A percentile compares a stretch with the other conserved stretches of the same genome.
phyloP scores from a whole-genome alignment of 2,329 filamentous ascomycete genomes.

The Nemania serpens region DNA sequence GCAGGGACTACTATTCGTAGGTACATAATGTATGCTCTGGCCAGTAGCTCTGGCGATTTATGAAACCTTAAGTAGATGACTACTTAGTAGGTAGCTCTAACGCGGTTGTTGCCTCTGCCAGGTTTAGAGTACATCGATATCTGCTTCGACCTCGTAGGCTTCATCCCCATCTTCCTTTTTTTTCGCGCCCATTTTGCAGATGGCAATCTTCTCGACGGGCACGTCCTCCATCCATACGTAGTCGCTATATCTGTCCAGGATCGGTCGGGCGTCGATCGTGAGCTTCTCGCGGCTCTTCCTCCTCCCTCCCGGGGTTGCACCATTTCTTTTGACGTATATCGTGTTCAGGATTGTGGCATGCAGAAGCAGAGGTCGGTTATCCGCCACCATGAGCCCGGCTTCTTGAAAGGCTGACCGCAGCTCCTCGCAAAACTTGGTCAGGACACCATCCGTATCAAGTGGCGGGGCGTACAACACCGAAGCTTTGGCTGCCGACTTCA shows the following conservation, averaged over 20 bases:
- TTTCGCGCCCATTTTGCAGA: slow-evolving; percentile 89
- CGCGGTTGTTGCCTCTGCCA: not conserved
- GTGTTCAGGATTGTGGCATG: slow-evolving; percentile 90
- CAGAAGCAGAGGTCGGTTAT: slow-evolving; percentile 68
- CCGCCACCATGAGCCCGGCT: slow-evolving; percentile 59
- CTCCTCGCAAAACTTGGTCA: slow-evolving; percentile 62
- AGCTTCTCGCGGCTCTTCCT: slow-evolving; percentile 45
- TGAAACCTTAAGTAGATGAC: no score
- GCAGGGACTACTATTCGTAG: no score
- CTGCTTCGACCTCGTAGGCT: slow-evolving; percentile 59
- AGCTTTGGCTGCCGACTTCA: slow-evolving; percentile 62
- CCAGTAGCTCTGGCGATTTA: not conserved
- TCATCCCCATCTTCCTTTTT: slow-evolving; percentile 60
- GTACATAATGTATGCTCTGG: no score
- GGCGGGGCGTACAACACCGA: slow-evolving; percentile 71
- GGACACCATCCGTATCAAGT: slow-evolving; percentile 52
- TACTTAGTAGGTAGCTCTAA: not conserved
- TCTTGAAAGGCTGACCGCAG: slow-evolving; percentile 60
- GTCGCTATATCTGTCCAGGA: slow-evolving; percentile 65
- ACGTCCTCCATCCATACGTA: slow-evolving; percentile 74
- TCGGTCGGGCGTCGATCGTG: slow-evolving; percentile 58
- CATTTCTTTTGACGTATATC: slow-evolving; percentile 65
- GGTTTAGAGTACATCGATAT: slow-evolving; percentile 43
- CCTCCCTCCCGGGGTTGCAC: slow-evolving; percentile 31
- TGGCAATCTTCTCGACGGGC: slow-evolving; percentile 70